These are phyloP conservation scores for Colletotrichum agaves DNA, from an alignment of 2,329 filamentous ascomycete species.

Conservation along the genomic window DNA sequence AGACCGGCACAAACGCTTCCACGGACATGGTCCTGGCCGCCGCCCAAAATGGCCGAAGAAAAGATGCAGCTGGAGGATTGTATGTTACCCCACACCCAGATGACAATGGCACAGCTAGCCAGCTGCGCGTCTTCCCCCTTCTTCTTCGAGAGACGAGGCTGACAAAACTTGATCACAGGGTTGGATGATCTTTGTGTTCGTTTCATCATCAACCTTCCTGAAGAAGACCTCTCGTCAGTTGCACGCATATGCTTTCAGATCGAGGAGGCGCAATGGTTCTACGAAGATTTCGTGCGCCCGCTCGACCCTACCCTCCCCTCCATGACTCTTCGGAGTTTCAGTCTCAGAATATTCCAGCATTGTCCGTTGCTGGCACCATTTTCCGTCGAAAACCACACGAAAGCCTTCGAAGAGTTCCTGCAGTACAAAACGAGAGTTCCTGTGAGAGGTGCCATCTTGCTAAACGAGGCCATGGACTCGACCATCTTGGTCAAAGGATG, in stretches of 20 bases:
- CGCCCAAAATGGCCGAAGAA: conserved; percentile 75
- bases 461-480: conserved; percentile 94
- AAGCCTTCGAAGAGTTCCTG: conserved; percentile 91
- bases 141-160: conserved; percentile 15
- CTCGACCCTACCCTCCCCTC: conserved; percentile 86
- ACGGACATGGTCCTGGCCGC: conserved; percentile 36
- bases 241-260: conserved; percentile 98
- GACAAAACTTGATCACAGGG: conserved; percentile 65
- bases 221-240: conserved; percentile 88
- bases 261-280: conserved; percentile 99
- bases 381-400: conserved; percentile 79
- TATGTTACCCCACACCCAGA: conserved; percentile 53
- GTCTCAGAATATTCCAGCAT: conserved; percentile 90
- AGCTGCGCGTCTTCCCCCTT: conserved; percentile 32
- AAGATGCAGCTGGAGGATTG: conserved; percentile 93
- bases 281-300: conserved; percentile 98
- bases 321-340: conserved; percentile 86
- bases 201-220: conserved; percentile 96
- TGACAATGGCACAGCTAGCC: background rate
- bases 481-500: conserved; percentile 95
- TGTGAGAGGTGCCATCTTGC: conserved; percentile 91
- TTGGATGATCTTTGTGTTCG: conserved; percentile 97
- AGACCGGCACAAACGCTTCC: background rate
- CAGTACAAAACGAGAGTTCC: conserved; percentile 95
- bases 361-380: conserved; percentile 89